Evolutionary conservation across 495 filamentous ascomycete genomes (phyloP).

Genomic region (Neurospora sp.): DNA sequence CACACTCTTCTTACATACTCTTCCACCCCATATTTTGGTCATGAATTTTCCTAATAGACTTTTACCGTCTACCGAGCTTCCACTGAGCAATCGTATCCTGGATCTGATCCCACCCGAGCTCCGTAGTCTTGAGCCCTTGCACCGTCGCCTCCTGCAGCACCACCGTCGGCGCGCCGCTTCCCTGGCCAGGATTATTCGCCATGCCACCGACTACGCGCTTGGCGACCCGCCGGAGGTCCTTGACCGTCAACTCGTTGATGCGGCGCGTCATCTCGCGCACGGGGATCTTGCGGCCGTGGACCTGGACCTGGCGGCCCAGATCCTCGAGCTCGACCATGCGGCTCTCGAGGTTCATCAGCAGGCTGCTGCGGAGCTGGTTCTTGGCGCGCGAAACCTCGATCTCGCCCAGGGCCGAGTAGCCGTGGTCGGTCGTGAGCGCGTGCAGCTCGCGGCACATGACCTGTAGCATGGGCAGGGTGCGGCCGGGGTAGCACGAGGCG

Average conservation of each 20-base stretch:
- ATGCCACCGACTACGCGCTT: conserved; percentile 64
- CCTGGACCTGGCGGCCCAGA: conserved; percentile 89
- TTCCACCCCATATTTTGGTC: background rate
- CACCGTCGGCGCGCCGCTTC: conserved; percentile 87
- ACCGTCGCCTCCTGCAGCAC: conserved; percentile 76
- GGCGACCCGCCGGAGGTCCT: conserved; percentile 82
- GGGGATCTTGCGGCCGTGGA: conserved; percentile 82
- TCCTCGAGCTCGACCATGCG: conserved; percentile 99
- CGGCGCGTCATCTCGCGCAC: conserved; percentile 85
- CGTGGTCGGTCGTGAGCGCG: conserved; percentile 61
- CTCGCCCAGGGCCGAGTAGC: conserved; percentile 56
- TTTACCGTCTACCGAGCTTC: conserved; percentile 56
- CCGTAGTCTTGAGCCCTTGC: conserved; percentile 37
- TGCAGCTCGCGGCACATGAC: conserved; percentile 87
- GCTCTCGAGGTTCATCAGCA: conserved; percentile 96
- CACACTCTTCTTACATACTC: background rate
- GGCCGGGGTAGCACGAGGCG: conserved; percentile 68
- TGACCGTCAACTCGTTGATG: conserved; percentile 71
- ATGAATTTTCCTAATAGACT: background rate
- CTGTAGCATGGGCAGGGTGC: conserved; percentile 72
- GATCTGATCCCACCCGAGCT: conserved; percentile 75
- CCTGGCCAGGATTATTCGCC: conserved; percentile 63
- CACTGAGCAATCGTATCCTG: conserved; percentile 75
- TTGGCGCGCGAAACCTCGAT: conserved; percentile 91
- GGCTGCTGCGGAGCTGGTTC: conserved; percentile 83